phyloP scores from a whole-genome alignment of 176 grass and related monocot species.

The Metroxylon sagu region DNA sequence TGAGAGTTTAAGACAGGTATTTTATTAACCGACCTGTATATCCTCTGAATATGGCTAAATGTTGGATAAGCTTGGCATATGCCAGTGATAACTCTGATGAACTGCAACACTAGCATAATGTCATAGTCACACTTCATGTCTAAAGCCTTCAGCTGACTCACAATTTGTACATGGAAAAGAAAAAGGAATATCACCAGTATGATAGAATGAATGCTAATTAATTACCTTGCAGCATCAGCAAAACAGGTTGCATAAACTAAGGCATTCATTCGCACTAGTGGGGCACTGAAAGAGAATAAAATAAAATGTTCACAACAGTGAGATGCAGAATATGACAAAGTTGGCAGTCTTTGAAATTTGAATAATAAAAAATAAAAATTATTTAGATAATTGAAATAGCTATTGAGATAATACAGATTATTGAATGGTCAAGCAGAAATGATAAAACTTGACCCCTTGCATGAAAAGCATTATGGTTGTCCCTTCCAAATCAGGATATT shows the following conservation, averaged over 20 bases:
- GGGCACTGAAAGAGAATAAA: constrained; percentile 48
- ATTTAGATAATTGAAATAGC: too few species aligned
- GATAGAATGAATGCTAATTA: neutral
- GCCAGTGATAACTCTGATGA: constrained; percentile 64
- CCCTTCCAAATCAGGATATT: too few species aligned
- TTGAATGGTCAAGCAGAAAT: too few species aligned
- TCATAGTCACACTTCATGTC: constrained; percentile 18
- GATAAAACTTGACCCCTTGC: too few species aligned
- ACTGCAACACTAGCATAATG: constrained; percentile 42
- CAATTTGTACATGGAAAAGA: constrained; percentile 7
- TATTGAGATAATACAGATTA: too few species aligned
- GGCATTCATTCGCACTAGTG: constrained; percentile 68
- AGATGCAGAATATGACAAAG: too few species aligned
- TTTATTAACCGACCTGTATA: constrained; percentile 52
- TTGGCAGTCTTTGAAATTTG: too few species aligned
- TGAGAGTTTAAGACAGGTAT: too few species aligned
- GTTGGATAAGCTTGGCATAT: constrained; percentile 85
- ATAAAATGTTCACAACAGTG: neutral
- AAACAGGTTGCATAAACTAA: constrained; percentile 91
- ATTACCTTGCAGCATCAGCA: constrained; percentile 81
- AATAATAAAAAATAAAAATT: too few species aligned
- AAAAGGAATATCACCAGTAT: too few species aligned
- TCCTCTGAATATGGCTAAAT: constrained; percentile 68
- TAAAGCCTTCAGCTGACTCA: constrained; percentile 11
- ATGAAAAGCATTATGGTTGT: too few species aligned